phyloP scores from a whole-genome alignment of 768 basidiomycete genomes.

The Lactifluus hygrophoroides region DNA sequence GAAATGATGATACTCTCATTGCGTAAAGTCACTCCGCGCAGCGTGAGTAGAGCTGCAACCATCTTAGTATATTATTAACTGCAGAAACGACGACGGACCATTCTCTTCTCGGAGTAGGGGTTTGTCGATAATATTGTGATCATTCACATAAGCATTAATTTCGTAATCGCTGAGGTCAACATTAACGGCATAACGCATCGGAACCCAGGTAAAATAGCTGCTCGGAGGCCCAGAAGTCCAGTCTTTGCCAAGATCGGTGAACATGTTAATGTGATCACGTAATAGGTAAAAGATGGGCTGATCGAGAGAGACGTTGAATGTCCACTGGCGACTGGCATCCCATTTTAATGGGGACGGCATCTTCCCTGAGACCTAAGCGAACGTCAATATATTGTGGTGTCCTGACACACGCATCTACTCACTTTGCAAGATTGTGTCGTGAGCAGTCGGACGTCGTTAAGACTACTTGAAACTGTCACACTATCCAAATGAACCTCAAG shows the following conservation, averaged over 20 bases:
- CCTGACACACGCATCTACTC: slow-evolving; percentile 19
- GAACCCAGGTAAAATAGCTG: slow-evolving; percentile 77
- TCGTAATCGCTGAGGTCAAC: slow-evolving; percentile 68
- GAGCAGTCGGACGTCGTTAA: slow-evolving; percentile 80
- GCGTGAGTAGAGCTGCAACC: slow-evolving; percentile 57
- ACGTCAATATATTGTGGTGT: neutral
- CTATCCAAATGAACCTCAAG: slow-evolving; percentile 79
- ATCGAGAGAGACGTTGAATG: slow-evolving; percentile 59
- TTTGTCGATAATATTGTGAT: slow-evolving; percentile 94
- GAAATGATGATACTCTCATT: slow-evolving; percentile 52
- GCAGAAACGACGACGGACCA: slow-evolving; percentile 36
- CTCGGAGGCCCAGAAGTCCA: slow-evolving; percentile 80
- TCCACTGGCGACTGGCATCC: slow-evolving; percentile 77
- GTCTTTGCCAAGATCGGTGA: slow-evolving; percentile 87
- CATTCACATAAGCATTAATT: slow-evolving; percentile 80
- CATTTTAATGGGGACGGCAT: slow-evolving; percentile 78
- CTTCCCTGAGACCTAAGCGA: slow-evolving; percentile 50
- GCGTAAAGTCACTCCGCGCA: slow-evolving; percentile 50
- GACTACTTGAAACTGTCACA: slow-evolving; percentile 68
- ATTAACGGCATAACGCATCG: slow-evolving; percentile 66
- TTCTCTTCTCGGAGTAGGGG: slow-evolving; percentile 78
- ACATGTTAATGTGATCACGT: slow-evolving; percentile 90
- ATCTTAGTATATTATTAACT: neutral
- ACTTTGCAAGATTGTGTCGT: slow-evolving; percentile 75
- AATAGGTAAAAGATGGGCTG: slow-evolving; percentile 71